These are phyloP conservation scores for Tephrocybe sp. DNA, from an alignment of 768 basidiomycete species.

Conservation along the genomic window DNA sequence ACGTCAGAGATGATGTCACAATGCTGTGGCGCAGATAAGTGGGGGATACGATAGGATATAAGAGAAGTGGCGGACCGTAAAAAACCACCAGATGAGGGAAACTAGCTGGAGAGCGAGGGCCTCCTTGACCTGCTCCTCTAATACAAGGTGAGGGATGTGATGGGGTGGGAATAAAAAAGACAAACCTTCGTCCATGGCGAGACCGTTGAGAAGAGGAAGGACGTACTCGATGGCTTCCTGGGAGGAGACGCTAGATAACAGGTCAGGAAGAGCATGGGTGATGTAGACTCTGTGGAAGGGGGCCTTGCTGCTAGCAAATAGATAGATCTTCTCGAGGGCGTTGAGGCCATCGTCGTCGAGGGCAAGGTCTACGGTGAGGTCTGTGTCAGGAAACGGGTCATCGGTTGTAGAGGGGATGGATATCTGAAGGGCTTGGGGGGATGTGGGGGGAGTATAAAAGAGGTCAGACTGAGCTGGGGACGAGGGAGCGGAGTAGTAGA, in stretches of 20 bases:
- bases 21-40: conserved; percentile 40
- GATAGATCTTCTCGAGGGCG: conserved; percentile 89
- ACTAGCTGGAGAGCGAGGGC: conserved; percentile 81
- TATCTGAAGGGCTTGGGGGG: conserved; percentile 27
- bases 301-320: conserved; percentile 80
- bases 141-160: conserved; percentile 9
- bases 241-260: conserved; percentile 75
- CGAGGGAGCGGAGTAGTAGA: conserved; percentile 49
- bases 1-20: conserved; percentile 65
- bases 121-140: conserved; percentile 88
- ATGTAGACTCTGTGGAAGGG: conserved; percentile 72
- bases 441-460: conserved; percentile 40
- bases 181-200: conserved; percentile 84
- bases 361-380: conserved; percentile 39
- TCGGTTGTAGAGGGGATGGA: conserved; percentile 28
- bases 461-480: conserved; percentile 36
- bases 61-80: conserved; percentile 45
- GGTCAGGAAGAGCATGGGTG: conserved; percentile 76
- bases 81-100: conserved; percentile 91
- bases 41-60: conserved; percentile 7
- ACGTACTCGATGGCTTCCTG: conserved; percentile 93
- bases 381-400: conserved; percentile 35
- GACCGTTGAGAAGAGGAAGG: conserved; percentile 80
- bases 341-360: conserved; percentile 80
- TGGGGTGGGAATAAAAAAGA: conserved; percentile 4